Base-by-base conservation (phyloP, 139 green algal genomes). In the Picochlorum sp. region DNA sequence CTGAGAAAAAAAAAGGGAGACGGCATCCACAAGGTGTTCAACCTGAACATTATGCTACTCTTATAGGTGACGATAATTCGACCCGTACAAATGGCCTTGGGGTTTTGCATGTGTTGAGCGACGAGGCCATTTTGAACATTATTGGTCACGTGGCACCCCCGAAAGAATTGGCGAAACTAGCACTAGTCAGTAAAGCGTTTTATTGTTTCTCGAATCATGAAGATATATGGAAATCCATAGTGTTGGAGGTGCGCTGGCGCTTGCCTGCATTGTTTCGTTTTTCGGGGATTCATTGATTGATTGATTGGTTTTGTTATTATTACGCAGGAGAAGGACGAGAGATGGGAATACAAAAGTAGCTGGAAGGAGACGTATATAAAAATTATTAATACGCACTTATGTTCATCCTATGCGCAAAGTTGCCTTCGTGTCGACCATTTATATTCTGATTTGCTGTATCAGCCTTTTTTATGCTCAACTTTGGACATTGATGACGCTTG, bases 211-310 rank as follows among this genome's bases (percentile, higher is more conserved):
- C 49, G 10, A 76, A 83, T 39, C 74, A 83, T 33, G 79, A 94
- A 28, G 91, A 97, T 7, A 66, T 93, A 4, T 98, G 88, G 90
- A 91, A 88, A 41, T 74, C 72, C 1, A 60, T 91, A 7, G n/a
- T n/a, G n/a, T n/a, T n/a, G n/a, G n/a, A n/a, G n/a, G n/a, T n/a
- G n/a, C n/a, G n/a, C n/a, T n/a, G n/a, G n/a, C n/a, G n/a, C n/a
- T n/a, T n/a, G n/a, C n/a, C n/a, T n/a, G n/a, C n/a, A n/a, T n/a
- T n/a, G n/a, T n/a, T n/a, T n/a, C n/a, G n/a, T n/a, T n/a, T n/a
- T n/a, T n/a, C n/a, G n/a, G n/a, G n/a, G n/a, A n/a, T n/a, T n/a
- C n/a, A n/a, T n/a, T n/a, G n/a, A n/a, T n/a, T n/a, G n/a, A n/a
- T n/a, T n/a, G n/a, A n/a, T n/a, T n/a, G n/a, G n/a, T n/a, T n/a